phyloP scores from a whole-genome alignment of 2,329 filamentous ascomycete genomes.

The Ophiostoma sp. region DNA sequence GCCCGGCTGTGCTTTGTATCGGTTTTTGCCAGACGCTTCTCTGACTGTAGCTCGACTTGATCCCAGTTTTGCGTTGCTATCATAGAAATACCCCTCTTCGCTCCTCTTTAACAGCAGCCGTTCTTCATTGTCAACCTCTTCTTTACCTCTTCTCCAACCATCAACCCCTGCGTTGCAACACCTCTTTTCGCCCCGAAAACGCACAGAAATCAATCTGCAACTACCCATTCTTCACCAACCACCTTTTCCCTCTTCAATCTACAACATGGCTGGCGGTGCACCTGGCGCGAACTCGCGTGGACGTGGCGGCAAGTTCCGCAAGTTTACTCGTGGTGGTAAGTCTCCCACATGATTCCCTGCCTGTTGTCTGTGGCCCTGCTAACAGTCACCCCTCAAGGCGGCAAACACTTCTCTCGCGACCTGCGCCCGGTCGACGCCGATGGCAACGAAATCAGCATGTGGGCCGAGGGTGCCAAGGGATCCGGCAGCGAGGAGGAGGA shows the following conservation, averaged over 20 bases:
- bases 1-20: conserved; percentile 5
- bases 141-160: not conserved
- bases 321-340: conserved; percentile 84
- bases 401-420: conserved; percentile 91
- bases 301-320: conserved; percentile 89
- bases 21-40: not conserved
- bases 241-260: too few relatives aligned
- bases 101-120: not conserved
- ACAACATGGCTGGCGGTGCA: conserved; percentile 34
- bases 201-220: not conserved
- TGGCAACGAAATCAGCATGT: conserved; percentile 84
- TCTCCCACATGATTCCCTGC: not conserved
- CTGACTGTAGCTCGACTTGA: conserved; percentile 1
- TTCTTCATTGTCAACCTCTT: not conserved
- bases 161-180: not conserved
- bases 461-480: conserved; percentile 56
- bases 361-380: not conserved
- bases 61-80: not conserved
- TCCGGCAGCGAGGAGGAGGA: conserved; percentile 42
- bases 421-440: conserved; percentile 83
- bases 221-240: not conserved
- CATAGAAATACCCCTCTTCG: conserved; percentile 4
- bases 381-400: conserved; percentile 52
- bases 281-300: conserved; percentile 57
- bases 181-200: not conserved